Percentiles rank a stretch among this genome's conserved stretches.
These are phyloP conservation scores for Tuber umbilicatum DNA, from an alignment of 495 filamentous ascomycete genomes.

Conservation along the genomic window DNA sequence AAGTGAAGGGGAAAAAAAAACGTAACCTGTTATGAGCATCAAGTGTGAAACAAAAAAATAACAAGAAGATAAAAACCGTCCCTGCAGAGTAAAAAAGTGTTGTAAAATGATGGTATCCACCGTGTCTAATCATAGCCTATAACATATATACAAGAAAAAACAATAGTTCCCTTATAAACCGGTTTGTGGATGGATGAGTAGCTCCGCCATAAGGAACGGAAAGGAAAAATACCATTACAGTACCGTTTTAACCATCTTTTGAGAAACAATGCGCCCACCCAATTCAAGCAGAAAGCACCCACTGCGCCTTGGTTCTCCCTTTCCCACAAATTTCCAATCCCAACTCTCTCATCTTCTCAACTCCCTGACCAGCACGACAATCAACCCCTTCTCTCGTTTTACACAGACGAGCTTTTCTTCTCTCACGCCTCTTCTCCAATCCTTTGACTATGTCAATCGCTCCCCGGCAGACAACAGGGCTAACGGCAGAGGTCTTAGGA, in stretches of 20 bases:
- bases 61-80: background rate
- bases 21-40: constrained; percentile 37
- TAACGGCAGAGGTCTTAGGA: constrained; percentile 25
- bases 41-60: constrained; percentile 24
- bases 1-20: constrained; percentile 43
- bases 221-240: constrained; percentile 10
- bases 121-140: constrained; percentile 34
- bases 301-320: constrained; percentile 58
- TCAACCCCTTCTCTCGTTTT: constrained; percentile 56
- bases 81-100: constrained; percentile 11
- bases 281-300: constrained; percentile 64
- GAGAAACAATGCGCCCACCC: constrained; percentile 16
- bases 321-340: constrained; percentile 81
- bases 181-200: constrained; percentile 23
- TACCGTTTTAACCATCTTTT: constrained; percentile 13
- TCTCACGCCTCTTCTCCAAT: constrained; percentile 84
- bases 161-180: constrained; percentile 21
- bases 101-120: constrained; percentile 15
- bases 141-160: constrained; percentile 47
- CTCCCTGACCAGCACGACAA: constrained; percentile 72
- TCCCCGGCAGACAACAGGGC: constrained; percentile 49
- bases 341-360: constrained; percentile 88
- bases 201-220: constrained; percentile 26
- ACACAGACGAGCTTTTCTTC: constrained; percentile 53
- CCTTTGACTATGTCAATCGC: constrained; percentile 97